phyloP scores from a whole-genome alignment of 1,284 basidiomycete species.

The Mycena sp. region DNA sequence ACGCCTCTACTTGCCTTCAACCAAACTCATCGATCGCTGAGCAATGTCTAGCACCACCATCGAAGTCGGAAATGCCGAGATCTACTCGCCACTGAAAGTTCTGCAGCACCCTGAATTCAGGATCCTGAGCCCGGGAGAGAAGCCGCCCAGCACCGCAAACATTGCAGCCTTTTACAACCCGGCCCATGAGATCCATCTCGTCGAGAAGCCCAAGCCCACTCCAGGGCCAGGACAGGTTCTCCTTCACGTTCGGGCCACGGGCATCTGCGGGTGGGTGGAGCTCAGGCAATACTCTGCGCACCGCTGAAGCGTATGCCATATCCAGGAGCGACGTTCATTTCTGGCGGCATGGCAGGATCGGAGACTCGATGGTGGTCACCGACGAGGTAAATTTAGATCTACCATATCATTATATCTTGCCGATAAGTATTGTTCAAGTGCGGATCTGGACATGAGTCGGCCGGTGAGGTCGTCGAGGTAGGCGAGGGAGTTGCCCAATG shows the following conservation, averaged over 20 bases:
- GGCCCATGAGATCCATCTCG: slow-evolving; percentile 65
- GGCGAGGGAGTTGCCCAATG: slow-evolving; percentile 70
- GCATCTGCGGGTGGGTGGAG: slow-evolving; percentile 66
- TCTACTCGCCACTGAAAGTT: slow-evolving; percentile 62
- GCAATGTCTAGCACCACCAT: slow-evolving; percentile 30
- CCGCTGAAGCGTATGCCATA: background rate
- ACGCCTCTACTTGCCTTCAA: background rate
- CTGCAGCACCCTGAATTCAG: slow-evolving; percentile 62
- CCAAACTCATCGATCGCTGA: background rate
- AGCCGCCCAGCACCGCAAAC: slow-evolving; percentile 54
- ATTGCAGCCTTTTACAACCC: slow-evolving; percentile 72
- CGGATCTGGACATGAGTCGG: slow-evolving; percentile 72
- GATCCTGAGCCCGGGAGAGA: slow-evolving; percentile 56
- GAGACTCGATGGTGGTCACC: slow-evolving; percentile 72
- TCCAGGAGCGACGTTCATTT: slow-evolving; percentile 70
- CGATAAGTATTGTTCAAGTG: slow-evolving; percentile 49
- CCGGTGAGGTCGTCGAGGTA: slow-evolving; percentile 67
- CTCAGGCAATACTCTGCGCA: background rate
- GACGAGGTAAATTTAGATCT: slow-evolving; percentile 56
- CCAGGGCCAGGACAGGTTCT: slow-evolving; percentile 70
- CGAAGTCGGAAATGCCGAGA: slow-evolving; percentile 49
- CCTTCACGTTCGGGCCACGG: slow-evolving; percentile 68
- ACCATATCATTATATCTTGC: background rate
- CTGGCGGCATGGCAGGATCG: slow-evolving; percentile 71
- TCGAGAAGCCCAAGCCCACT: slow-evolving; percentile 63